These are phyloP conservation scores for Entonaema liquescens DNA, from an alignment of 495 filamentous ascomycete genomes.

Conservation along the genomic window DNA sequence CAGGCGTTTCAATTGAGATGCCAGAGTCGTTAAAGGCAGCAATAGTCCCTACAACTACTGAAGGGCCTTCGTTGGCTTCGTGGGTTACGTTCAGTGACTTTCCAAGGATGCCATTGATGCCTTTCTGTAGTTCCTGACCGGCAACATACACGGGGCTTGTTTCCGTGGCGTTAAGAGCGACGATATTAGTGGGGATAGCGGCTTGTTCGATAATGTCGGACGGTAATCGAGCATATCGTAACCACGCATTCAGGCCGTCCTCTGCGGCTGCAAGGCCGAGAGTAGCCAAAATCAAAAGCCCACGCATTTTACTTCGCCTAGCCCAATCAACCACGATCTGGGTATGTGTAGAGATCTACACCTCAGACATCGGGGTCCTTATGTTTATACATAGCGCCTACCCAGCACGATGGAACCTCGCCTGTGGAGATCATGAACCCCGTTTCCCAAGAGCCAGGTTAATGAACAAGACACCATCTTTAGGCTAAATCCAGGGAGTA, in stretches of 20 bases:
- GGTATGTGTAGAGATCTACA: constrained; percentile 7
- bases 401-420: constrained; percentile 20
- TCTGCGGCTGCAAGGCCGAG: constrained; percentile 58
- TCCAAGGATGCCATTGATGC: constrained; percentile 64
- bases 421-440: constrained; percentile 14
- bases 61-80: constrained; percentile 39
- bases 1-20: constrained; percentile 47
- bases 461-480: constrained; percentile 11
- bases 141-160: constrained; percentile 66
- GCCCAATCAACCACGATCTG: constrained; percentile 3
- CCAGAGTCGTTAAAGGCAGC: constrained; percentile 57
- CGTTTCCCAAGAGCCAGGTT: constrained; percentile 31
- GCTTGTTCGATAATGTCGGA: constrained; percentile 48
- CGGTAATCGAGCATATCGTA: constrained; percentile 68
- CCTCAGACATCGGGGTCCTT: constrained; percentile 3
- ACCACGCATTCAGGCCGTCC: constrained; percentile 68
- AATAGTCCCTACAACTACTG: constrained; percentile 67
- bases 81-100: constrained; percentile 50
- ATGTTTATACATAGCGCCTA: constrained; percentile 39
- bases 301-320: constrained; percentile 41
- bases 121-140: constrained; percentile 66
- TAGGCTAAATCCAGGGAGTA: constrained; percentile 33
- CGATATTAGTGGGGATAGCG: constrained; percentile 58
- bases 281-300: constrained; percentile 44
- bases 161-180: constrained; percentile 62